These are phyloP conservation scores for Phaeosphaeriaceae sp. DNA, from an alignment of 2,329 filamentous ascomycete species.

Conservation along the genomic window DNA sequence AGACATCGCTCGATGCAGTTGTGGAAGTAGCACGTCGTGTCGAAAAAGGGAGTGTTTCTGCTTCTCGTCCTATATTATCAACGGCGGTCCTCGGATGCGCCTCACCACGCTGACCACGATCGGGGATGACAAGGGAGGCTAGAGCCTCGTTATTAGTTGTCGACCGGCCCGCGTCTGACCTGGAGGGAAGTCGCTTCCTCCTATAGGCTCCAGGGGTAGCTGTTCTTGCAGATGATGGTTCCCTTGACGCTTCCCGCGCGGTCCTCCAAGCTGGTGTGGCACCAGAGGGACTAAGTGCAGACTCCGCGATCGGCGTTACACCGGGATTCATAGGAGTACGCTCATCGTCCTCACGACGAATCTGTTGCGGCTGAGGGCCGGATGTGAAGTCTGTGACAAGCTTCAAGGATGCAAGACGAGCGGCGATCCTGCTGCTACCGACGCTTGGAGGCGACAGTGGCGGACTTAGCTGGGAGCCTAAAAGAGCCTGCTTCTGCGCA, in stretches of 20 bases:
- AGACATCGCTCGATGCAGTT: constrained; percentile 66
- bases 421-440: constrained; percentile 62
- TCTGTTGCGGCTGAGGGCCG: constrained; percentile 57
- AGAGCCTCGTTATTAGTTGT: constrained; percentile 42
- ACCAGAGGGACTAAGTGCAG: constrained; percentile 70
- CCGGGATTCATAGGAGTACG: constrained; percentile 79
- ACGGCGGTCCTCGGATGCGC: constrained; percentile 42
- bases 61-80: constrained; percentile 49
- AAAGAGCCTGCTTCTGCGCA: constrained; percentile 60
- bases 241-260: constrained; percentile 44
- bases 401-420: constrained; percentile 84
- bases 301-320: constrained; percentile 83
- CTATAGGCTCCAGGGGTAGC: constrained; percentile 70
- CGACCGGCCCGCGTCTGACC: constrained; percentile 38
- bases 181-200: constrained; percentile 68
- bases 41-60: constrained; percentile 50
- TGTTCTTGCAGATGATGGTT: constrained; percentile 58
- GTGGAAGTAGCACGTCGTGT: constrained; percentile 47
- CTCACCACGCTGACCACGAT: constrained; percentile 41
- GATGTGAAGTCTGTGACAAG: constrained; percentile 86
- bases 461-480: constrained; percentile 67
- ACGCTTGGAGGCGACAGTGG: constrained; percentile 76
- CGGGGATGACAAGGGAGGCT: constrained; percentile 44
- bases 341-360: constrained; percentile 70
- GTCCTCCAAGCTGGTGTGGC: constrained; percentile 48